A percentile compares a stretch with the other conserved stretches of the same genome.
Conservation (phyloP, 306 rosid genomes). For the Lotus japonicus region DNA sequence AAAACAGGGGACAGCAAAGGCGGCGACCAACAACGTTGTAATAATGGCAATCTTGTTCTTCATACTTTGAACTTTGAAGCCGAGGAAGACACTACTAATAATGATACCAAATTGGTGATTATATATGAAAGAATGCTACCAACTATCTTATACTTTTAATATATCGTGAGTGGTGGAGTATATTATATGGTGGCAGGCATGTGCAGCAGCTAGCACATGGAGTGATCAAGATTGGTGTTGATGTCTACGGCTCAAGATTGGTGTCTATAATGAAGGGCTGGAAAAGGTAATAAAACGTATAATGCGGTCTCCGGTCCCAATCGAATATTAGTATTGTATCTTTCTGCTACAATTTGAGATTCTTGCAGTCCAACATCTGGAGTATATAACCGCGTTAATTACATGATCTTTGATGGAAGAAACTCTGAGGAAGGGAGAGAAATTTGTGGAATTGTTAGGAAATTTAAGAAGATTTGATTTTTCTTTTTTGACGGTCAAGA, state of each 20-base stretch:
- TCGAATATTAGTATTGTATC: background rate
- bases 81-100: background rate
- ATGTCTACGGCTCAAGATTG: background rate
- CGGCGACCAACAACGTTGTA: conserved; percentile 12
- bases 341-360: background rate
- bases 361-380: conserved; percentile 7
- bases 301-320: background rate
- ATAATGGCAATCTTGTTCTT: conserved; percentile 7
- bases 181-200: conserved; percentile 23
- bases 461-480: too few relatives aligned
- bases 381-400: background rate
- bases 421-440: background rate
- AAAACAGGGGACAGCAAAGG: background rate
- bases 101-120: background rate
- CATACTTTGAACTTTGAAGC: background rate
- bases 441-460: background rate
- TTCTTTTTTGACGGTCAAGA: too few relatives aligned
- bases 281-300: background rate
- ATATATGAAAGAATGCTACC: background rate
- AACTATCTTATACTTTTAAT: background rate
- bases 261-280: background rate
- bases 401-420: background rate
- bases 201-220: conserved; percentile 50
- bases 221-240: background rate
- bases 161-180: background rate